Conservation (phyloP, 2,329 filamentous ascomycete species). For the Teratosphaeria nubilosa region DNA sequence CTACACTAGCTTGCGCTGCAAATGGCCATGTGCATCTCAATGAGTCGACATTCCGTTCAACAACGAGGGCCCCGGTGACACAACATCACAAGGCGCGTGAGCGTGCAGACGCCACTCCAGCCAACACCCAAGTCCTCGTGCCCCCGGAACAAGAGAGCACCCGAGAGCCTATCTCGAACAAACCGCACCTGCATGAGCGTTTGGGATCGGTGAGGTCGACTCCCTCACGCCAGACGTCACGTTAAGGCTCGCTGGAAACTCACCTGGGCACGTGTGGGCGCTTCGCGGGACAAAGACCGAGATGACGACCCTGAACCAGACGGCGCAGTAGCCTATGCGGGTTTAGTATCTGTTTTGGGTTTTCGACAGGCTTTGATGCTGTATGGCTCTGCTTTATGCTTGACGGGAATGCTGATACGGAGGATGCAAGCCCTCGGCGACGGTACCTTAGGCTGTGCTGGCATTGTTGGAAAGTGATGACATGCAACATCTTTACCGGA, state of each 20-base stretch:
- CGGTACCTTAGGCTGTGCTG: no score
- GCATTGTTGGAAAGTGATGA: no score
- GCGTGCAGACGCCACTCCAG: not conserved
- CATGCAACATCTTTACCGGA: not conserved
- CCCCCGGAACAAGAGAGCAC: not conserved
- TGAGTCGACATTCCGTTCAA: not conserved
- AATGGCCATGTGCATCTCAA: constrained; percentile 2
- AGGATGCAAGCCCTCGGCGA: not conserved
- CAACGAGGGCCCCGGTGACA: not conserved
- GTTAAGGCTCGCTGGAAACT: no score
- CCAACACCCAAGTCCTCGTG: not conserved
- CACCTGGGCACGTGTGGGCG: not conserved
- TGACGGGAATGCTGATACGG: not conserved
- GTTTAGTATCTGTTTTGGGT: not conserved
- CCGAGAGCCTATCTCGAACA: not conserved
- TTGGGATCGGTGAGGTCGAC: not conserved
- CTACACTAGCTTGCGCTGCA: constrained; percentile 4
- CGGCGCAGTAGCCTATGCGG: not conserved
- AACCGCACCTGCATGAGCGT: not conserved
- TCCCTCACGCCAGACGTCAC: not conserved
- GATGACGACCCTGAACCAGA: not conserved
- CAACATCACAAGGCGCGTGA: not conserved
- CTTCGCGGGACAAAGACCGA: not conserved
- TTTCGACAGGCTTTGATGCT: not conserved
- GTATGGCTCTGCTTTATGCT: not conserved